A percentile compares a stretch with the other conserved stretches of the same genome.
Conservation (phyloP, 2,329 filamentous ascomycete species). For the Colletotrichum phormii region DNA sequence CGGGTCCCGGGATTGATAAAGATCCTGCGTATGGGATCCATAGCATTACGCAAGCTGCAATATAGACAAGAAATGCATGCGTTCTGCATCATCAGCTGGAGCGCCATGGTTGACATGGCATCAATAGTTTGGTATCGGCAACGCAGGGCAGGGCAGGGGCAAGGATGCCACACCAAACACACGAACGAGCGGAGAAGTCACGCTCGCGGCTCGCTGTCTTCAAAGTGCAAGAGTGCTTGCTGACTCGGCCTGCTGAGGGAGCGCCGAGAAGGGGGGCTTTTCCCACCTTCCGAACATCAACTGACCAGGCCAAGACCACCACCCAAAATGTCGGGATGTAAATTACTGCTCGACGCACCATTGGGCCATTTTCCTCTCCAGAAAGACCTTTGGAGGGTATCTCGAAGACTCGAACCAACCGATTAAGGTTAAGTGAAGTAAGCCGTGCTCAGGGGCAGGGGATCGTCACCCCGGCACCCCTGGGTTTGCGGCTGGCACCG, state of each 20-base stretch:
- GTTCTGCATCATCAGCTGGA: slow-evolving; percentile 10
- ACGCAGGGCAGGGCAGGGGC: neutral
- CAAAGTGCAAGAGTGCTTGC: neutral
- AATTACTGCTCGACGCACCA: neutral
- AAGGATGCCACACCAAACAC: neutral
- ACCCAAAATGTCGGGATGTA: slow-evolving; percentile 2
- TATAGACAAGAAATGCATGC: neutral
- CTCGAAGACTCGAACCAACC: slow-evolving; percentile 1
- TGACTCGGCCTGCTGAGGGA: neutral
- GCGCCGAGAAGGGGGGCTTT: neutral
- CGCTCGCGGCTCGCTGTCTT: neutral
- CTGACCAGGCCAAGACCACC: neutral
- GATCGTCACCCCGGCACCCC: slow-evolving; percentile 8
- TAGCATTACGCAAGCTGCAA: neutral
- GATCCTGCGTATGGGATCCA: too few species aligned
- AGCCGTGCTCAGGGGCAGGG: slow-evolving; percentile 32
- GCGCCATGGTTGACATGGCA: slow-evolving; percentile 8
- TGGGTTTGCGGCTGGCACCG: slow-evolving; percentile 26
- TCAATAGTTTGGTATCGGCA: slow-evolving; percentile 15
- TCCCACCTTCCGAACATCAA: neutral
- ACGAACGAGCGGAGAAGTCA: neutral
- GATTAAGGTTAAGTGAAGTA: slow-evolving; percentile 14
- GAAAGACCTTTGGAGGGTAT: neutral
- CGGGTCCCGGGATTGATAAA: too few species aligned
- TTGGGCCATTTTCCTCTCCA: neutral